A percentile compares a stretch with the other conserved stretches of the same genome.
Evolutionary conservation across 805 yeast species (phyloP).

Genomic region (Debaryomyces maramus): DNA sequence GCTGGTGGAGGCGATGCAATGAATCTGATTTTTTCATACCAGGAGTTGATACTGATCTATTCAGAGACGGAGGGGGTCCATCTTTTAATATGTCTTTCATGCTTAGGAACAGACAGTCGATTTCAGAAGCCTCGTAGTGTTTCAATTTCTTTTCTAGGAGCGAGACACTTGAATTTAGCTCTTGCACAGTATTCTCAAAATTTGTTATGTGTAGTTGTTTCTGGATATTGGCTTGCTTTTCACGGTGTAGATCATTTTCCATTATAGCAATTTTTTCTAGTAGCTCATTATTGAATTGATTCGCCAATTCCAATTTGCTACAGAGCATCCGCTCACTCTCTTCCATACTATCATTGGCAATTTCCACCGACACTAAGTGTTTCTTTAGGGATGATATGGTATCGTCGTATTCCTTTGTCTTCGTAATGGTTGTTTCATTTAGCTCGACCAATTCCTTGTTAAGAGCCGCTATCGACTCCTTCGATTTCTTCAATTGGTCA

Average conservation of each 20-base stretch:
- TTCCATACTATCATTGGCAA: conserved; percentile 43
- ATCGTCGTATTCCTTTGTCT: conserved; percentile 18
- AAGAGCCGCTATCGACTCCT: conserved; percentile 13
- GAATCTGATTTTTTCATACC: conserved; percentile 28
- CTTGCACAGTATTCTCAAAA: conserved; percentile 30
- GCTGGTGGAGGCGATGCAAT: conserved; percentile 30
- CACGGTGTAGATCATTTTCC: conserved; percentile 41
- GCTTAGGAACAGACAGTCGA: conserved; percentile 23
- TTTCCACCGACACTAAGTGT: conserved; percentile 40
- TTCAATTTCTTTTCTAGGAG: conserved; percentile 2
- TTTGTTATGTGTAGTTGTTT: conserved; percentile 28
- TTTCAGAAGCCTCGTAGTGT: conserved; percentile 6
- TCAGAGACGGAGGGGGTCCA: conserved; percentile 22
- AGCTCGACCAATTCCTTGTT: conserved; percentile 20
- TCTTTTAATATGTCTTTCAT: conserved; percentile 24
- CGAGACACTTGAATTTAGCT: conserved; percentile 11
- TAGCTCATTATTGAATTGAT: conserved; percentile 41
- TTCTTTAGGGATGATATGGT: conserved; percentile 24
- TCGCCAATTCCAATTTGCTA: conserved; percentile 33
- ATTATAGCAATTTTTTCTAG: conserved; percentile 42
- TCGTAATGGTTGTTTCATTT: conserved; percentile 12
- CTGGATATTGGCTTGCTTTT: conserved; percentile 23
- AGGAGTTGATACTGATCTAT: background rate
- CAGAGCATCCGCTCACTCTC: conserved; percentile 36
- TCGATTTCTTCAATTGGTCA: conserved; percentile 18